A percentile compares a stretch with the other conserved stretches of the same genome.
Evolutionary conservation across 2,329 filamentous ascomycete species (phyloP).

Genomic region (Blastomyces silverae): DNA sequence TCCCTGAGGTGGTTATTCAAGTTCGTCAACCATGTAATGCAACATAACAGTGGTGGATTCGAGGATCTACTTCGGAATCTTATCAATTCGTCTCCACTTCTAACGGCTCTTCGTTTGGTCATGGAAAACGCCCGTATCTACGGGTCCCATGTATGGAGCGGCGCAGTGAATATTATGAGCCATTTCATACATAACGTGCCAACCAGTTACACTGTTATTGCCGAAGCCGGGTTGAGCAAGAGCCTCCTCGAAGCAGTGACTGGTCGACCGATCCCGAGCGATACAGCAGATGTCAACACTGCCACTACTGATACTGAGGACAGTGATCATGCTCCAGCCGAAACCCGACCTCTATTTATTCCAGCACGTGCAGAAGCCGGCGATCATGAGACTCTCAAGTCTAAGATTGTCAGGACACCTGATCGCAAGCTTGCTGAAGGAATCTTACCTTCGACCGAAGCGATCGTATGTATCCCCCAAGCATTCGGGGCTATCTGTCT

Average conservation of each 20-base stretch:
- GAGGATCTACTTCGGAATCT: conserved; percentile 86
- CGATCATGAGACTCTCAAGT: conserved; percentile 27
- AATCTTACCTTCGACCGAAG: conserved; percentile 80
- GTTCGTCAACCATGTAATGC: conserved; percentile 92
- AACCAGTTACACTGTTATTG: conserved; percentile 92
- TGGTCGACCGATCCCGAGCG: conserved; percentile 31
- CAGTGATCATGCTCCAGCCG: conserved; percentile 34
- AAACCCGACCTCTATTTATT: conserved; percentile 35
- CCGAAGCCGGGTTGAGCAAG: conserved; percentile 84
- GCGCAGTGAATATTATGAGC: conserved; percentile 81
- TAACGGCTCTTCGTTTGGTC: conserved; percentile 71
- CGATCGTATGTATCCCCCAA: conserved; percentile 76
- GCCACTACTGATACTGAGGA: conserved; percentile 26
- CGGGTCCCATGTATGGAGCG: conserved; percentile 92
- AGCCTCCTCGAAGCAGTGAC: conserved; percentile 78
- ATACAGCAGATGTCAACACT: conserved; percentile 26
- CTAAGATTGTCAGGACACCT: conserved; percentile 29
- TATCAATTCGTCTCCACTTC: conserved; percentile 82
- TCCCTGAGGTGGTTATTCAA: conserved; percentile 91
- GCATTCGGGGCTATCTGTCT: conserved; percentile 92
- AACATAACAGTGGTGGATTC: conserved; percentile 72
- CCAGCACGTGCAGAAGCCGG: conserved; percentile 21
- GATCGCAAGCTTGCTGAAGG: conserved; percentile 52
- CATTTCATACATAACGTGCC: conserved; percentile 99
- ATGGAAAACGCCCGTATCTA: conserved; percentile 73